Base-by-base conservation (phyloP, 805 yeast genomes). In the Nakazawaea anatomiae region DNA sequence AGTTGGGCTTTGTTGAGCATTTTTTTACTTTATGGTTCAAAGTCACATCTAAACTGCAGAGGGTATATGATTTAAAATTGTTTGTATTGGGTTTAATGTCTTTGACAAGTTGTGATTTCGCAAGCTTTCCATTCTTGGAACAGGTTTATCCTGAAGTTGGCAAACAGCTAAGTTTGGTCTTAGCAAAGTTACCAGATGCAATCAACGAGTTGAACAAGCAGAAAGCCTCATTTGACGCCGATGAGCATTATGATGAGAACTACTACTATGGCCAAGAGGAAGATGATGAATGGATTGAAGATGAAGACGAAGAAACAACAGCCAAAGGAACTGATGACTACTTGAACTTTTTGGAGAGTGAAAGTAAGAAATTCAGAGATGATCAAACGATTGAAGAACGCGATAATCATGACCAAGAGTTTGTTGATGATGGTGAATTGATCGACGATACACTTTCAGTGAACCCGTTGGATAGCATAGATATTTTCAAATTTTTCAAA, bases 11-110 rank as follows among this genome's bases (percentile, higher is more conserved):
- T 44, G 62, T 82, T 5, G 73, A 75, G 36, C 58, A 68, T 11
- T 79, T 88, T 58, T 79, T 91, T 59, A 72, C 72, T 29, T 63
- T 73, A 48, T 89, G 97, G 97, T 79, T 86, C 60, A 71, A 75
- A 25, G 58, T 74, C 8, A 68, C 82, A 39, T 77, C 82, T 4
- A 68, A 71, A 30, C 74, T 85, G 57, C 75, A 75, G 27, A 72
- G 96, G 53, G 96, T 89, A 2, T 87, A 77, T 60, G 98, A 92
- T 66, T 73, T 89, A 64, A 91, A 90, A 66, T 67, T 92, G 42
- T 80, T 88, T 1, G 70, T 80, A 2, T 66, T 92, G 56, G 95
- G 94, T 0, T 62, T 86, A 27, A 65, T 91, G 52, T 72, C 80
- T 9, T 52, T 88, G 60, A 49, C 52, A 18, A 25, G 47, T 9